Base-by-base conservation (phyloP, 441 rosid genomes). In the Kokia cookei region DNA sequence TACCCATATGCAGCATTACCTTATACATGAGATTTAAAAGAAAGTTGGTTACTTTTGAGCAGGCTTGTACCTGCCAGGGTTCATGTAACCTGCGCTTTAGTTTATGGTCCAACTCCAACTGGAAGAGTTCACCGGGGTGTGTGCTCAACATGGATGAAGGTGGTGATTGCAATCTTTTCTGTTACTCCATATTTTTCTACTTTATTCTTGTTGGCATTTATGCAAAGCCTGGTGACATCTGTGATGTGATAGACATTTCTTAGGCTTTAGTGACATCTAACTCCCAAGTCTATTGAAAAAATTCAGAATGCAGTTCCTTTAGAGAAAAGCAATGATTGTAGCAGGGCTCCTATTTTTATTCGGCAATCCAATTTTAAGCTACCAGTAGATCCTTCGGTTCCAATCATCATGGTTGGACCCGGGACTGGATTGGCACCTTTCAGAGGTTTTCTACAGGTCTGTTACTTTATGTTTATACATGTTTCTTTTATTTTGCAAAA, bases 121-220 rank as follows among this genome's bases (percentile, higher is more conserved):
- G 95, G 97, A 77, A 87, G 97, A 83, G 88, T 90, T 69, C 98
- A 91, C 85, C 89, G 80, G 73, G 98, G 97, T 69, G 83, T 92
- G 72, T 92, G 98, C 78, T 94, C 98, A 35, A 92, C 93, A 14
- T 94, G 97, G 98, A 92, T 94, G 93, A 92, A 94, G 97, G 98
- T 94, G 81, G 22, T 55, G 35, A 32, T 72, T 37, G 2, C 13
- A 61, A 43, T 14, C 73, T 64, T 32, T 45, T 51, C 32, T 47
- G 35, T 45, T 58, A 11, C 24, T 26, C 11, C 37, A 70, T 8
- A 3, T 53, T 59, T 48, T 17, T 24, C 2, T 72, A 24, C 15
- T 55, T 60, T 12, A 47, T 32, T 24, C 51, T 10, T 13, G 2
- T 15, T 62, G 2, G 15, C 22, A 12, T 57, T 15, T 54, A 27